Evolutionary conservation across 2,329 filamentous ascomycete genomes (phyloP).

Genomic region (Rhytidhysteron rufulum): DNA sequence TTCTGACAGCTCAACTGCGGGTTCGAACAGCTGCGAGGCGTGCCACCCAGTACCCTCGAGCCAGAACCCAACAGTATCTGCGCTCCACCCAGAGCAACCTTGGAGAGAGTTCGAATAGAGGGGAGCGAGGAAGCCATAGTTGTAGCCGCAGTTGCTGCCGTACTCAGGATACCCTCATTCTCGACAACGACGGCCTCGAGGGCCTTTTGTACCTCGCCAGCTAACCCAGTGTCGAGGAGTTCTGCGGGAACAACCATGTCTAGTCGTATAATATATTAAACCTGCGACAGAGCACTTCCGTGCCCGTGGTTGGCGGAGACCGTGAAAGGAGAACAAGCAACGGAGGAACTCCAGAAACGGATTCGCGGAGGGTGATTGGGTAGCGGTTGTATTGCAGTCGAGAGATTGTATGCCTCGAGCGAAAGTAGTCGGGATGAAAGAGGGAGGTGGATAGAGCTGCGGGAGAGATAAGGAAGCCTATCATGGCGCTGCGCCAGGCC

Average conservation of each 20-base stretch:
- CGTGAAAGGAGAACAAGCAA: neutral
- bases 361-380: conserved; percentile 5
- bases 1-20: conserved; percentile 61
- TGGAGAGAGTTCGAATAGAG: conserved; percentile 32
- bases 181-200: no score
- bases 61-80: conserved; percentile 28
- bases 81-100: conserved; percentile 32
- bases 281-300: conserved; percentile 7
- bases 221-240: no score
- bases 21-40: conserved; percentile 29
- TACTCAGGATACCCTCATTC: no score
- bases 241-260: no score
- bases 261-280: conserved; percentile 1
- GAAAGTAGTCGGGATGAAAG: conserved; percentile 7
- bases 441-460: conserved; percentile 9
- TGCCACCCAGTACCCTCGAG: conserved; percentile 22
- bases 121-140: conserved; percentile 28
- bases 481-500: conserved; percentile 28
- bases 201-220: no score
- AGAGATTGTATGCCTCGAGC: neutral
- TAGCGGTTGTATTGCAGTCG: conserved; percentile 1
- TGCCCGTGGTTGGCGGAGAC: conserved; percentile 2
- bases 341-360: neutral
- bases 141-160: conserved; percentile 1
- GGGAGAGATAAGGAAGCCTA: conserved; percentile 18